Base-by-base conservation (phyloP, 805 yeast genomes). In the Yarrowia osloensis region DNA sequence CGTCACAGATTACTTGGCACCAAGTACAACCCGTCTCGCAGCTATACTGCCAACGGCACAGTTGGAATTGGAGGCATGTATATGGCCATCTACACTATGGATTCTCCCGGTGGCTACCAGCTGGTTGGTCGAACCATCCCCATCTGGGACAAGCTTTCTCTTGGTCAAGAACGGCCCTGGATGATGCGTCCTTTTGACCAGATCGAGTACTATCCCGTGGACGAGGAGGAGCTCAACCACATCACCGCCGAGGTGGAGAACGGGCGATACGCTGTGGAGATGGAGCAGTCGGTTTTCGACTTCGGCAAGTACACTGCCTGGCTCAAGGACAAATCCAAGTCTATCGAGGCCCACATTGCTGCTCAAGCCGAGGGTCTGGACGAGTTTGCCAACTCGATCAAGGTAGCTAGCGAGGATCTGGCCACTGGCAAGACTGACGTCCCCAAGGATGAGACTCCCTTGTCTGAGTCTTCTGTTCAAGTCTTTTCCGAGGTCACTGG, bases 51-150 rank as follows among this genome's bases (percentile, higher is more conserved):
- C 44, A 91, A 91, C 75, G 99, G 99, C 72, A 90, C 95, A 39
- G 98, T 94, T 70, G 99, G 99, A 74, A 88, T 95, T 76, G 99
- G 99, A 70, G 98, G 99, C 73, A 91, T 89, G 90, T 95, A 92
- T 83, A 93, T 94, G 98, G 94, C 98, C 81, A 93, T 94, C 73
- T 94, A 94, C 79, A 91, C 98, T 35, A 93, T 94, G 94, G 96
- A 91, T 71, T 91, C 97, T 29, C 99, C 99, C 55, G 99, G 99
- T 79, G 99, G 99, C 37, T 94, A 94, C 79, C 98, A 94, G 80
- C 84, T 94, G 72, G 94, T 92, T 70, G 99, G 98, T 67, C 86
- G 98, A 75, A 94, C 99, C 12, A 87, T 95, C 71, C 98, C 98
- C 66, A 93, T 94, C 73, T 94, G 99, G 99, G 99, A 94, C 77